Conservation (phyloP, 1,284 basidiomycete genomes). For the Flammula alnicola region DNA sequence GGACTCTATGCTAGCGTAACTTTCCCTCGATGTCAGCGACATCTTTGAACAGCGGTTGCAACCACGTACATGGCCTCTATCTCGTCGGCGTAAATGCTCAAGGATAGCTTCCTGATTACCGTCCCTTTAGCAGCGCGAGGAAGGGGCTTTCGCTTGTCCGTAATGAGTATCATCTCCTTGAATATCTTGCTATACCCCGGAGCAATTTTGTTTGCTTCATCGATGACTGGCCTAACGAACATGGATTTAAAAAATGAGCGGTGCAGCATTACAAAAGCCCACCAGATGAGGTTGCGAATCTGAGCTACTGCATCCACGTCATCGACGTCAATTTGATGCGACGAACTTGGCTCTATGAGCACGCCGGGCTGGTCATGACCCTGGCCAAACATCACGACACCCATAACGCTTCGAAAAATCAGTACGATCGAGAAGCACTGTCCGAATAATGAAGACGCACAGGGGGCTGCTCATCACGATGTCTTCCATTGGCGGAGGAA, state of each 20-base stretch:
- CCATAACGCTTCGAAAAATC: conserved; percentile 30
- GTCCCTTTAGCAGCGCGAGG: conserved; percentile 41
- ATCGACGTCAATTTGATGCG: conserved; percentile 26
- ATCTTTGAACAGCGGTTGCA: background rate
- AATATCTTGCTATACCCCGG: conserved; percentile 45
- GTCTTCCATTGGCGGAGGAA: conserved; percentile 42
- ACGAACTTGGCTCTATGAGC: conserved; percentile 30
- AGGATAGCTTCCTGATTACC: conserved; percentile 38
- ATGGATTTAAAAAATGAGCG: background rate
- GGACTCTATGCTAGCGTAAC: conserved; percentile 35
- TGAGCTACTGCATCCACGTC: conserved; percentile 25
- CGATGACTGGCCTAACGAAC: conserved; percentile 31
- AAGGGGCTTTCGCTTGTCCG: conserved; percentile 35
- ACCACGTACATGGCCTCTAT: conserved; percentile 41
- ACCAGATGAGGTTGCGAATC: conserved; percentile 32
- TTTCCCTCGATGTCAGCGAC: conserved; percentile 12
- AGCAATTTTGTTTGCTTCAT: conserved; percentile 43
- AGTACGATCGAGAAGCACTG: background rate
- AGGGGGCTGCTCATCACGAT: conserved; percentile 32
- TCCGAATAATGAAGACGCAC: conserved; percentile 19
- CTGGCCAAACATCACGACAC: conserved; percentile 37
- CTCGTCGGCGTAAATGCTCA: conserved; percentile 37
- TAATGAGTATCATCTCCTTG: conserved; percentile 45
- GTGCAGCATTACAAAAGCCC: background rate
- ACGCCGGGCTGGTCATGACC: conserved; percentile 37